These are phyloP conservation scores for Lichtheimia ramosa DNA, from an alignment of 371 early-diverging fungal genomes.

Conservation along the genomic window DNA sequence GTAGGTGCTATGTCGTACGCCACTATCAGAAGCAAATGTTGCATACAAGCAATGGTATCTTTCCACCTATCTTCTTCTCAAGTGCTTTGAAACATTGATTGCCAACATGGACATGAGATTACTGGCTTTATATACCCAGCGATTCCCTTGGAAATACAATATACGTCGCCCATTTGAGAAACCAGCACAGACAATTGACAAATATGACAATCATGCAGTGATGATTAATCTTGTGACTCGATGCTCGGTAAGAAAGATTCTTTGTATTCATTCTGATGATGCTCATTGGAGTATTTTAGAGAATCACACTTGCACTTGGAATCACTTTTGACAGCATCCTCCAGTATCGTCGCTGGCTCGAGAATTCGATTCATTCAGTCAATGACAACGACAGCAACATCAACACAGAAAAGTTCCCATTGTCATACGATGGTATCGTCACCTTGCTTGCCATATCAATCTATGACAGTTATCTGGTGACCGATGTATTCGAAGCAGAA, in stretches of 20 bases:
- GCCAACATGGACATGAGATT: conserved; percentile 14
- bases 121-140: conserved; percentile 3
- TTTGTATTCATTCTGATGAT: not conserved
- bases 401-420: conserved; percentile 2
- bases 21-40: not conserved
- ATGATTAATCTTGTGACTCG: conserved; percentile 3
- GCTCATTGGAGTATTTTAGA: not conserved
- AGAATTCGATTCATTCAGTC: not conserved
- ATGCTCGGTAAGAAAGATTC: conserved; percentile 7
- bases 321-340: conserved; percentile 11
- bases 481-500: not conserved
- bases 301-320: not conserved
- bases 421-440: conserved; percentile 12
- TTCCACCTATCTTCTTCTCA: conserved; percentile 1
- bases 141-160: conserved; percentile 7
- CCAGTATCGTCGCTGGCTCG: not conserved
- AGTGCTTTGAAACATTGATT: conserved; percentile 10
- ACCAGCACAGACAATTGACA: not conserved
- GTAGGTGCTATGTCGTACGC: not conserved
- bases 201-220: not conserved
- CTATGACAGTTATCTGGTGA: conserved; percentile 10
- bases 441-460: conserved; percentile 14
- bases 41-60: conserved; percentile 13
- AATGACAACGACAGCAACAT: not conserved
- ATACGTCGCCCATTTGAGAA: not conserved